These are phyloP conservation scores for Lasiosphaeria ovina DNA, from an alignment of 495 filamentous ascomycete species.

Conservation along the genomic window DNA sequence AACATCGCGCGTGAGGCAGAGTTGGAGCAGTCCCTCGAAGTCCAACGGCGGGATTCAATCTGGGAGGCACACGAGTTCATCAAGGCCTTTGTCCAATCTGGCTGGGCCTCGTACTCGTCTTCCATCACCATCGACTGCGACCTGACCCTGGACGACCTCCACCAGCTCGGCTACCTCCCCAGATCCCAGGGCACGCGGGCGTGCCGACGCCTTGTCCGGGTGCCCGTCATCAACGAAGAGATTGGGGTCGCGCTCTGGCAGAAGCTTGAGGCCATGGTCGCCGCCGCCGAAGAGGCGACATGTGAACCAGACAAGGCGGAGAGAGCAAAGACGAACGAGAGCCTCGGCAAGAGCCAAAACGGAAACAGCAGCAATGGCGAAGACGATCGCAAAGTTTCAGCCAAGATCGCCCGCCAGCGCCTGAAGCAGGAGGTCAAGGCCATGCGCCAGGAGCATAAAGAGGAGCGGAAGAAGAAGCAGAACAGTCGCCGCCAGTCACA, in stretches of 20 bases:
- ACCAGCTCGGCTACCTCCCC: constrained; percentile 15
- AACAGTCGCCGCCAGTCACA: not conserved
- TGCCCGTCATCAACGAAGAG: constrained; percentile 25
- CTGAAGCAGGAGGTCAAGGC: not conserved
- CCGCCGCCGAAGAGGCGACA: not conserved
- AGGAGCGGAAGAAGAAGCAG: not conserved
- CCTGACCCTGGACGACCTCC: constrained; percentile 19
- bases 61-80: constrained; percentile 20
- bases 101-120: constrained; percentile 13
- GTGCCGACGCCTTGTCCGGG: constrained; percentile 18
- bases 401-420: not conserved
- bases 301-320: no score
- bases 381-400: not conserved
- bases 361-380: not conserved
- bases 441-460: not conserved
- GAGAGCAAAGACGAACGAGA: not conserved
- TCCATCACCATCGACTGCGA: constrained; percentile 16
- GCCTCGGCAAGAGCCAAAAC: not conserved
- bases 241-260: constrained; percentile 20
- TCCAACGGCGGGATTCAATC: constrained; percentile 1
- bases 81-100: constrained; percentile 12
- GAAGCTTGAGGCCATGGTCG: constrained; percentile 6
- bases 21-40: not conserved
- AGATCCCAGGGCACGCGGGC: constrained; percentile 9
- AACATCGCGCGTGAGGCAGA: not conserved